Evolutionary conservation across 2,329 filamentous ascomycete genomes (phyloP), one percentile per base, ranked within the genome.

Genomic region (Alternaria hordeiaustralica): DNA sequence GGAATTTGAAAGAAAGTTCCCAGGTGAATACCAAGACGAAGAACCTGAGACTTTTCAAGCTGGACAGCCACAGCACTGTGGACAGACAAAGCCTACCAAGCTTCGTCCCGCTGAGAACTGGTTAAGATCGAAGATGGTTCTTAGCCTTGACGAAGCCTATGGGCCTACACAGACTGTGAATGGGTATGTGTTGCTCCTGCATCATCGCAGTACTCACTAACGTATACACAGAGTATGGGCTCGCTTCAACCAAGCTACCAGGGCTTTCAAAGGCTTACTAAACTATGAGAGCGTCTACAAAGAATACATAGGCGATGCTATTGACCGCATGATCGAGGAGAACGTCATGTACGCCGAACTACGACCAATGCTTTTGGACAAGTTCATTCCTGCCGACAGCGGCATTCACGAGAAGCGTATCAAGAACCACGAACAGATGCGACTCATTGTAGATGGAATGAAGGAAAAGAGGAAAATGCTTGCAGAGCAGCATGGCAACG

Each of bases 281-380:
- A 90, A 90, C 73, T 92, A 92, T 69, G 85, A 88, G 72, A 83
- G 82, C 4, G 88, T 89, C 4, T 92, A 89, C 72, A 81, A 82
- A 50, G 82, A 79, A 75, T 92, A 92, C 69, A 90, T 89, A 3
- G 80, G 82, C 10, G 75, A 81, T 4, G 88, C 87, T 20, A 86
- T 92, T 11, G 81, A 88, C 61, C 86, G 88, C 63, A 89, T 92
- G 75, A 85, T 88, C 21, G 72, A 82, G 6, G 89, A 92, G 72
- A 87, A 87, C 46, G 89, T 92, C 67, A 89, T 90, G 78, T 92
- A 92, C 70, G 89, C 89, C 26, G 90, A 92, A 78, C 87, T 92
- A 44, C 85, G 90, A 26, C 89, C 89, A 3, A 92, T 91, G 79
- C 88, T 92, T 46, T 87, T 92, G 84, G 84, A 83, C 57, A 92